Evolutionary conservation across 768 basidiomycete genomes (phyloP), one percentile per base, ranked within the genome.

Genomic region (Wakefieldia striispora): DNA sequence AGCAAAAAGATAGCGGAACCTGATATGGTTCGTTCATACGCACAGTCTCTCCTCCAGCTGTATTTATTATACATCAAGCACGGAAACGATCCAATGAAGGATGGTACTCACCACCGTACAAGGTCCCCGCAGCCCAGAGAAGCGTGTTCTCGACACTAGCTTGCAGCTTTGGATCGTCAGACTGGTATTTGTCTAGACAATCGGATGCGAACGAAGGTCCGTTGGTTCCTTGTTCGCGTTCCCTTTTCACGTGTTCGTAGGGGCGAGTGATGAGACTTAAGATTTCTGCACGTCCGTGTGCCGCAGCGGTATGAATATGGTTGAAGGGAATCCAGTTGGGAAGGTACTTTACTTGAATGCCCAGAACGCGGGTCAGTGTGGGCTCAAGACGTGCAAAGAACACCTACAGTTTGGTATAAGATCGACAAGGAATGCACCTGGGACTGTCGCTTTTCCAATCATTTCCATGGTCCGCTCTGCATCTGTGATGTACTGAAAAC

Each of bases 361-460:
- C 16, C 23, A n/a, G 20, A 34, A 27, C 33, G 29, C 34, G 23
- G n/a, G 27, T 46, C 14, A 42, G 24, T 17, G 14, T 43, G 9
- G 14, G 21, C 12, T 20, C 13, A 4, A 7, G 35, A 43, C 38
- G 36, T 23, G 19, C 6, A 5, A 9, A 39, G 17, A 24, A 50
- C 38, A 14, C 43, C 62, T 43, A 65, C 66, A 46, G 13, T 35
- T 21, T 9, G 69, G 68, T 17, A 69, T 24, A 17, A 68, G 31
- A 46, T 70, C 69, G 14, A 51, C 55, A 3, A 69, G 45, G 29
- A 53, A 70, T 8, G 68, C 60, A 24, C 69, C 69, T 2, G 66
- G 68, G 3, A 60, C 46, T 3, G 54, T 62, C 4, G 57, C 60
- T 29, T 50, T 49, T n/a, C 48, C 54, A 21, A 69, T 42, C 35